Conservation (phyloP, 2,329 filamentous ascomycete species). For the Fulvia fulva region DNA sequence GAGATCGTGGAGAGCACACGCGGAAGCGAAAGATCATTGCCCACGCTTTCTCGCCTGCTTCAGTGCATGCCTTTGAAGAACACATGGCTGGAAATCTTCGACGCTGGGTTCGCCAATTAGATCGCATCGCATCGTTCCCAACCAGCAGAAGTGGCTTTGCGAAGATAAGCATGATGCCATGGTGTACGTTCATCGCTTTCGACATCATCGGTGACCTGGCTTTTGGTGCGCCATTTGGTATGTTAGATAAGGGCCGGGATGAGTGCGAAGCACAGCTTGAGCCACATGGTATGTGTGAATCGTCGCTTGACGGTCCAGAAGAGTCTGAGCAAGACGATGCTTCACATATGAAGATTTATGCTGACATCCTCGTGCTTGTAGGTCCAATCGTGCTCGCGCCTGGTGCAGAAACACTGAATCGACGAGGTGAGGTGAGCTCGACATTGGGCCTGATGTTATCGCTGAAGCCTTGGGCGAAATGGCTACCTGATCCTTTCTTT, state of each 20-base stretch:
- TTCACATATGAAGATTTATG: background rate
- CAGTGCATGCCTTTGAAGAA: conserved; percentile 33
- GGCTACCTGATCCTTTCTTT: conserved; percentile 27
- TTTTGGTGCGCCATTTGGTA: conserved; percentile 28
- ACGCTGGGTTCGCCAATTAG: conserved; percentile 21
- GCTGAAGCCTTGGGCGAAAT: conserved; percentile 20
- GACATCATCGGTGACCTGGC: conserved; percentile 26
- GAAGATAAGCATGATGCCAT: conserved; percentile 24
- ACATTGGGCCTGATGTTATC: conserved; percentile 20
- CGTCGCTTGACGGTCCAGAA: background rate
- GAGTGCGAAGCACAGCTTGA: conserved; percentile 22
- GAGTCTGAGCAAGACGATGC: too few species aligned
- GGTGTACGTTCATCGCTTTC: conserved; percentile 26
- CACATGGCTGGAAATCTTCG: conserved; percentile 31
- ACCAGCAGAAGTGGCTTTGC: conserved; percentile 11
- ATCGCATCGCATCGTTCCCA: conserved; percentile 17
- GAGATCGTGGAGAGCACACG: conserved; percentile 33
- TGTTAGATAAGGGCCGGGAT: conserved; percentile 24
- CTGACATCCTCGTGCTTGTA: background rate
- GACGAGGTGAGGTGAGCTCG: conserved; percentile 23
- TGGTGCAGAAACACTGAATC: conserved; percentile 23
- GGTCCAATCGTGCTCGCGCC: conserved; percentile 14
- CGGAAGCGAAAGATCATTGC: conserved; percentile 36
- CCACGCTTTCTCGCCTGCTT: conserved; percentile 34
- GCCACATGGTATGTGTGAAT: conserved; percentile 7